These are phyloP conservation scores for Pseudogymnoascus sp. DNA, from an alignment of 2,329 filamentous ascomycete genomes.

Conservation along the genomic window DNA sequence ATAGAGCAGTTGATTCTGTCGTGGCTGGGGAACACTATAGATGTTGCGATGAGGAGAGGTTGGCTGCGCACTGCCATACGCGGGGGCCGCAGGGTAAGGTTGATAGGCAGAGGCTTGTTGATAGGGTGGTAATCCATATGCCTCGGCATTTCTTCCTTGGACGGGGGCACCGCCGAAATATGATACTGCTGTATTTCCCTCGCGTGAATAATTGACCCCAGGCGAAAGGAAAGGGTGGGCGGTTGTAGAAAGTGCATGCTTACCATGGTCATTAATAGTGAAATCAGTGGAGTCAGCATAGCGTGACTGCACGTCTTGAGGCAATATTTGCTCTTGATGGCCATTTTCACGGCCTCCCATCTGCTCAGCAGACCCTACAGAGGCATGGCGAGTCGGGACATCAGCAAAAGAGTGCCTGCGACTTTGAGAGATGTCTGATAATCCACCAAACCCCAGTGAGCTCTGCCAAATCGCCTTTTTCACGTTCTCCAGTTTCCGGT, in stretches of 20 bases:
- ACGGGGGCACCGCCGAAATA: conserved; percentile 27
- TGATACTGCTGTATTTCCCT: conserved; percentile 22
- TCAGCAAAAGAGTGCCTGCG: conserved; percentile 75
- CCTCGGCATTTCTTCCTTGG: conserved; percentile 20
- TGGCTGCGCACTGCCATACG: conserved; percentile 34
- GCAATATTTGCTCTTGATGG: conserved; percentile 23
- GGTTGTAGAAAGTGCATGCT: conserved; percentile 18
- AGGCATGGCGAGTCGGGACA: conserved; percentile 56
- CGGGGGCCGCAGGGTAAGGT: conserved; percentile 18
- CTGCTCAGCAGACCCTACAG: conserved; percentile 52
- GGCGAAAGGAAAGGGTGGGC: neutral
- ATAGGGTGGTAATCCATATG: conserved; percentile 20
- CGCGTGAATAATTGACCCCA: conserved; percentile 17
- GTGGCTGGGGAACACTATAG: conserved; percentile 54
- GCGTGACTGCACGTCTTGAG: conserved; percentile 24
- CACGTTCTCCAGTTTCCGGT: conserved; percentile 55
- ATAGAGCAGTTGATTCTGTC: conserved; percentile 66
- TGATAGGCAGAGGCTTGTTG: conserved; percentile 15
- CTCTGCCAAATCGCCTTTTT: conserved; percentile 67
- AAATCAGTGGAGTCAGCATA: conserved; percentile 26
- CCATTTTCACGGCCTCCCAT: neutral
- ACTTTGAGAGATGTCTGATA: conserved; percentile 61
- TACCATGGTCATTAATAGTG: conserved; percentile 29
- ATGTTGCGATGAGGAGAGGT: conserved; percentile 56
- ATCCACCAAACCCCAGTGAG: conserved; percentile 56